Conservation (phyloP, 371 early-diverging fungal species). For the Lichtheimia ornata region DNA sequence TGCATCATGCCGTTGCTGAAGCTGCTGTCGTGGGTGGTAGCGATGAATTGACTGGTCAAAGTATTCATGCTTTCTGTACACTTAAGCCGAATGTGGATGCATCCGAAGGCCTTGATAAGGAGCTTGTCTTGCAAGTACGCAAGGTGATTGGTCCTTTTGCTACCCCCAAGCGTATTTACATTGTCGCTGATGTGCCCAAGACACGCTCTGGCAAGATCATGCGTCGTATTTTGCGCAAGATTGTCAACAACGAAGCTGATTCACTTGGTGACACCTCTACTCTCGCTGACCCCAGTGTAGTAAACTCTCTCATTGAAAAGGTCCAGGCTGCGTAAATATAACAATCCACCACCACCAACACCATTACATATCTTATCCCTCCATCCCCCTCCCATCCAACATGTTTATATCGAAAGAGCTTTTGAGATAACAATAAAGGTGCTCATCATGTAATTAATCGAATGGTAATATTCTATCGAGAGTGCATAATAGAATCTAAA, state of each 20-base stretch:
- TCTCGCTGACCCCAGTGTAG: conserved; percentile 67
- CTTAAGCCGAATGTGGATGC: conserved; percentile 60
- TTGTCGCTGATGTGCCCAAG: conserved; percentile 95
- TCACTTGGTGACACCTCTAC: conserved; percentile 89
- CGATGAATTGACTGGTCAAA: conserved; percentile 94
- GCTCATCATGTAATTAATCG: too few relatives aligned
- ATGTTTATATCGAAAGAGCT: too few relatives aligned
- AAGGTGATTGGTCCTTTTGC: conserved; percentile 95
- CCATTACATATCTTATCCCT: too few relatives aligned
- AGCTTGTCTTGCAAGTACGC: conserved; percentile 80
- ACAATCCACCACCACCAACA: too few relatives aligned
- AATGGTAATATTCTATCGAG: too few relatives aligned
- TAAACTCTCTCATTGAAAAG: conserved; percentile 17
- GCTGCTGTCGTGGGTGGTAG: conserved; percentile 92
- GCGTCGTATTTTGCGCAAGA: conserved; percentile 92
- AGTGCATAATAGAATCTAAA: too few relatives aligned
- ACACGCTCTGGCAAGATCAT: conserved; percentile 98
- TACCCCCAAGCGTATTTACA: conserved; percentile 83
- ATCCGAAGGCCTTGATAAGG: conserved; percentile 54
- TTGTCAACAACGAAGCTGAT: conserved; percentile 84
- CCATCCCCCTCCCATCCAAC: too few relatives aligned
- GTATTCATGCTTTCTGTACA: conserved; percentile 77
- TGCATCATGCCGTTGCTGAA: conserved; percentile 83
- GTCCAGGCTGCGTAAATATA: conserved; percentile 14
- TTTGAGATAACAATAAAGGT: too few relatives aligned